phyloP scores from a whole-genome alignment of 2,329 filamentous ascomycete genomes.

The Pseudogymnoascus sp. region DNA sequence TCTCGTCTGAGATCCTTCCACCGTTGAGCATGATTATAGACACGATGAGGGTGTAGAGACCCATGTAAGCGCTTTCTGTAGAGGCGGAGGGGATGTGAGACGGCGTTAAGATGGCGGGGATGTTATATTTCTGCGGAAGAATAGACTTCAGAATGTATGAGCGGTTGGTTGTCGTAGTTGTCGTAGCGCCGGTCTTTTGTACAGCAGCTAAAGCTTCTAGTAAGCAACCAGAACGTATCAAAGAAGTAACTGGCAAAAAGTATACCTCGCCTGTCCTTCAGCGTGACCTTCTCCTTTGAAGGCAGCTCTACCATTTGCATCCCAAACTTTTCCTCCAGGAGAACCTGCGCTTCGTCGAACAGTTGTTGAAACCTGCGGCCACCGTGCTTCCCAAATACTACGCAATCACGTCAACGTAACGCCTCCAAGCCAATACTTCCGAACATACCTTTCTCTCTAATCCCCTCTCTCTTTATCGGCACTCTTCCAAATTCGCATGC shows the following conservation, averaged over 20 bases:
- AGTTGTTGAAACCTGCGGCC: conserved; percentile 61
- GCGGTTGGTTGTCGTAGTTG: conserved; percentile 48
- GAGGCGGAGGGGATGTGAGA: conserved; percentile 55
- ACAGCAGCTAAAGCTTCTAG: conserved; percentile 20
- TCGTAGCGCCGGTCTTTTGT: conserved; percentile 35
- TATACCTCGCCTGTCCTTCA: conserved; percentile 69
- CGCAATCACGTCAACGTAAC: neutral
- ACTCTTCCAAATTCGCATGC: conserved; percentile 57
- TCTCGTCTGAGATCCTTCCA: conserved; percentile 66
- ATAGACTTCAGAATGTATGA: conserved; percentile 70
- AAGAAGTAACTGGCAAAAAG: conserved; percentile 8
- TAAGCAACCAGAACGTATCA: neutral
- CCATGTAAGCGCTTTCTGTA: conserved; percentile 72
- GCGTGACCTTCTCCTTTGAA: conserved; percentile 66
- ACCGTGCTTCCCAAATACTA: conserved; percentile 60
- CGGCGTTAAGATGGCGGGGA: conserved; percentile 58
- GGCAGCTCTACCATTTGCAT: conserved; percentile 88
- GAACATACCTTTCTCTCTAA: conserved; percentile 51
- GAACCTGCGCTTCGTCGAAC: conserved; percentile 67
- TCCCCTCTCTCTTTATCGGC: conserved; percentile 51
- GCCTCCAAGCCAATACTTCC: neutral
- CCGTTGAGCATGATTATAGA: conserved; percentile 67
- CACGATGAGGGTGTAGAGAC: conserved; percentile 72
- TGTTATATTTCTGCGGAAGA: conserved; percentile 60
- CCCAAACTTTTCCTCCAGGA: conserved; percentile 68